These are phyloP conservation scores for Cladorrhinum sp. DNA, from an alignment of 2,329 filamentous ascomycete species.

Conservation along the genomic window DNA sequence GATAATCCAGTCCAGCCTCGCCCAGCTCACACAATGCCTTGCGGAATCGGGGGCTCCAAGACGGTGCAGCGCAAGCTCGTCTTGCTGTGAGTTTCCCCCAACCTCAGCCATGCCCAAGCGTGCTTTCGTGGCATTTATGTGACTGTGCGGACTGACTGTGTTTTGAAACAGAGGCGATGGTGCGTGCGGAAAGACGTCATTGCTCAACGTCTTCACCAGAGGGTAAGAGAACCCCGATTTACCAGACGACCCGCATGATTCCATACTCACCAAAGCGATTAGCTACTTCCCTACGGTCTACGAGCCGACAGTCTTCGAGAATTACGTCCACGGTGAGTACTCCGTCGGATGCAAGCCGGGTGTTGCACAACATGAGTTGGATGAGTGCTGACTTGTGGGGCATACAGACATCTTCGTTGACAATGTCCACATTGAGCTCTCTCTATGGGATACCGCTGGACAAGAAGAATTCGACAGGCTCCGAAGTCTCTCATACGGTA, in stretches of 20 bases:
- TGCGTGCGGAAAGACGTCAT: constrained; percentile 93
- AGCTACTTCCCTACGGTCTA: constrained; percentile 98
- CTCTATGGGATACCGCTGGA: constrained; percentile 96
- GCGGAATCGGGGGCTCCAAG: constrained; percentile 70
- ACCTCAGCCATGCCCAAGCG: constrained; percentile 1
- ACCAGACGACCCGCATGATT: background rate
- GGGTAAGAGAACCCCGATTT: constrained; percentile 55
- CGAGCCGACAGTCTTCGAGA: constrained; percentile 97
- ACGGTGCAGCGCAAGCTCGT: constrained; percentile 96
- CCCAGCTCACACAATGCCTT: constrained; percentile 34
- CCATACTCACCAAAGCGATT: constrained; percentile 14
- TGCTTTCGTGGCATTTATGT: background rate
- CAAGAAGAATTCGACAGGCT: constrained; percentile 98
- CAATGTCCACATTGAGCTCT: constrained; percentile 92
- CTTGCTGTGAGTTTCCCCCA: constrained; percentile 63
- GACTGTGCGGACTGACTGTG: constrained; percentile 6
- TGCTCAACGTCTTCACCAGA: constrained; percentile 97
- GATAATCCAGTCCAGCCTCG: background rate
- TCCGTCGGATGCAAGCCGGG: background rate
- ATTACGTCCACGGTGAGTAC: constrained; percentile 88
- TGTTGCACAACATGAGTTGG: background rate
- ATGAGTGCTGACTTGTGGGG: constrained; percentile 9
- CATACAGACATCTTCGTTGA: constrained; percentile 91
- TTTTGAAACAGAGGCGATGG: constrained; percentile 71
- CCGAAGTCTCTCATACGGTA: constrained; percentile 89